Evolutionary conservation across 306 rosid genomes (phyloP), one percentile per base, ranked within the genome.

Genomic region (Dalbergia cochinchinensis): DNA sequence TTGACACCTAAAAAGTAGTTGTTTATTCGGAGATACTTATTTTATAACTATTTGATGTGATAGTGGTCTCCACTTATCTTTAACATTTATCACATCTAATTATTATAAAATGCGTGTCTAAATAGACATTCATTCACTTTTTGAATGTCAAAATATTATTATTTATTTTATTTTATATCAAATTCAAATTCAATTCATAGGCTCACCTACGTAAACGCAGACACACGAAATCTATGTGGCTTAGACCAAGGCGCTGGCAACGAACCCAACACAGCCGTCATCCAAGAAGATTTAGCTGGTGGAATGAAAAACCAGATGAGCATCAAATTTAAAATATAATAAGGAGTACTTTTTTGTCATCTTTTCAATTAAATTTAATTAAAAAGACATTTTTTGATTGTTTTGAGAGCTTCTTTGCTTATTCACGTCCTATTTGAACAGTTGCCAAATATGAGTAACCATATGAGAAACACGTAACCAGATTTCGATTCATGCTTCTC

Each of bases 201-300:
- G 84, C 44, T 69, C 77, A 47, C 3, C 76, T 44, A 75, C 71
- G 74, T 71, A 45, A 26, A 54, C 18, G 16, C 0, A 22, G 14
- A 50, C 20, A 7, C 44, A 8, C 14, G 59, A 16, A 81, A 81
- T 65, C 6, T 51, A 51, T 22, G 18, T 64, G 76, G 71, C 31
- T 65, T 69, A 18, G 35, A 62, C 31, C 0, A 67, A 65, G 79
- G 71, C 71, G 58, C 41, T 4, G 31, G 74, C 73, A 57, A 61
- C 59, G 66, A 61, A 68, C 37, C 67, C 63, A 77, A 71, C 62
- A 73, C 68, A 44, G 9, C 68, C 77, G 73, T 73, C 83, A 76
- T 44, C 86, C 75, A 76, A 59, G 69, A 64, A 80, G 19, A 50
- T 37, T 45, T 78, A 69, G 80, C 85, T 84, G 88, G 69, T 59